Evolutionary conservation across 1,139 yeast genomes (phyloP), one percentile per base, ranked within the genome.

Genomic region (Sugiyamaella pinicola): DNA sequence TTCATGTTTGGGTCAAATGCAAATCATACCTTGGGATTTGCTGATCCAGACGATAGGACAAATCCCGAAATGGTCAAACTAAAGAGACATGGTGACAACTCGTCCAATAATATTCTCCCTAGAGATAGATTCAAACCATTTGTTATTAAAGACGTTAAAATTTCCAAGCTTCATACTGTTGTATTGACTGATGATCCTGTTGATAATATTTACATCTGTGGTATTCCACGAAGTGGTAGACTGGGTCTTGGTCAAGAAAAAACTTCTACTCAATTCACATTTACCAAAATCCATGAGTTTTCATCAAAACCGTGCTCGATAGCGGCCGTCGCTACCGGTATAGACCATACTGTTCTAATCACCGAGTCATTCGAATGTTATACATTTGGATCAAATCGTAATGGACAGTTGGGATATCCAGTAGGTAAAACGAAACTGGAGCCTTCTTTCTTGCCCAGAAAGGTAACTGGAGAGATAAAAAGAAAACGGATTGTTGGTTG

Each of bases 331-430:
- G 80, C 81, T 0, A 67, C 83, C 1, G 84, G 90, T 38, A 80
- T 81, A 58, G 86, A 85, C 61, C 96, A 88, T 65, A 74, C 89
- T 0, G 64, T 88, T 1, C 79, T 77, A 0, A 64, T 87, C 21
- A 79, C 86, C 0, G 62, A 71, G 1, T 64, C 70, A 9, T 83
- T 84, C 37, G 76, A 76, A 17, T 72, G 88, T 1, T 86, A 75
- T 59, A 70, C 91, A 0, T 90, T 96, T 96, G 97, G 97, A 0
- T 74, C 82, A 56, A 88, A 88, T 63, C 74, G 75, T 26, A 78
- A 69, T 63, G 78, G 78, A 18, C 96, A 88, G 65, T 69, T 88
- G 17, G 96, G 96, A 0, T 79, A 77, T 58, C 64, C 72, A 0
- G 72, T 80, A 0, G 73, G 74, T 19, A 62, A 63, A 18, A 56